phyloP scores from a whole-genome alignment of 495 filamentous ascomycete species.

The Aspergillus bridgeri region DNA sequence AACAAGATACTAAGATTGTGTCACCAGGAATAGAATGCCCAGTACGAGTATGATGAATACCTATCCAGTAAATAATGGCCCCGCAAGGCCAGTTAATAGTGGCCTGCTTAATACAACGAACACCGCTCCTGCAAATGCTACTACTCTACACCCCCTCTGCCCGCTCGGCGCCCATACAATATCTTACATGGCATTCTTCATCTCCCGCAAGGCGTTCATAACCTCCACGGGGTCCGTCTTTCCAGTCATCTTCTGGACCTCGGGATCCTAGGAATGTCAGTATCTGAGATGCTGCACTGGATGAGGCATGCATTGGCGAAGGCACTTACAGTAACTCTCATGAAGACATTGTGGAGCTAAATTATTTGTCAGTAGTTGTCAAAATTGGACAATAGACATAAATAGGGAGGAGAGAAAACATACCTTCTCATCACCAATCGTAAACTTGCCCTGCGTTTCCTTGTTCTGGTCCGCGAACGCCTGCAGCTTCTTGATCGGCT shows the following conservation, averaged over 20 bases:
- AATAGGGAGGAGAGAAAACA: slow-evolving; percentile 3
- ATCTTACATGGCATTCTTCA: slow-evolving; percentile 74
- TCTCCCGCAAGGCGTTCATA: slow-evolving; percentile 79
- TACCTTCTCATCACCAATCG: slow-evolving; percentile 97
- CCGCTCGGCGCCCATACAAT: slow-evolving; percentile 4
- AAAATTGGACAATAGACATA: background rate
- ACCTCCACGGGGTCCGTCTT: slow-evolving; percentile 80
- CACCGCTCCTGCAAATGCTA: background rate
- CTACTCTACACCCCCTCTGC: background rate
- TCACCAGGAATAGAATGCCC: no score
- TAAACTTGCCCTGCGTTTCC: slow-evolving; percentile 94
- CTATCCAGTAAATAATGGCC: background rate
- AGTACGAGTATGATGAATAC: no score
- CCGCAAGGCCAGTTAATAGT: background rate
- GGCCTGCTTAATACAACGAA: background rate
- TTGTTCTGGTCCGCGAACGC: slow-evolving; percentile 73
- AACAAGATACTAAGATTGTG: no score
- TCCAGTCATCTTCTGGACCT: slow-evolving; percentile 79
- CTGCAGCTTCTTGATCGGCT: slow-evolving; percentile 71
- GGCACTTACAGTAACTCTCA: slow-evolving; percentile 73
- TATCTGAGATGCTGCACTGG: background rate
- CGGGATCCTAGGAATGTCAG: slow-evolving; percentile 59
- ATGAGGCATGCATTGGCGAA: no score
- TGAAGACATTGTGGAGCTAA: slow-evolving; percentile 96
- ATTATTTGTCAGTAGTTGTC: slow-evolving; percentile 1